Evolutionary conservation across 2,329 filamentous ascomycete genomes (phyloP).

Genomic region (Apiospora kogelbergensis): DNA sequence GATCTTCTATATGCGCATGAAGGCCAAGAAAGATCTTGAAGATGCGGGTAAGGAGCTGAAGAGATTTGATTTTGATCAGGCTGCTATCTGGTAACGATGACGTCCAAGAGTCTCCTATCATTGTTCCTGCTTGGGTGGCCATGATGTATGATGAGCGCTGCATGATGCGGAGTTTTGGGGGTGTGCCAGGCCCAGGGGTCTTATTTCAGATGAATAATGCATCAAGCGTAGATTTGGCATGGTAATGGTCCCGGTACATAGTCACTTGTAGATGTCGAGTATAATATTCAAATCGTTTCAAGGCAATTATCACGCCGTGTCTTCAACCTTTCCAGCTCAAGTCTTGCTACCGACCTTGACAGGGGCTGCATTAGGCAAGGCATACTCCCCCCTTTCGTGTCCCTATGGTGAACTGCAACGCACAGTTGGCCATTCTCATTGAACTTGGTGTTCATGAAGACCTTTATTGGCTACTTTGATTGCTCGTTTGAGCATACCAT

Average conservation of each 20-base stretch:
- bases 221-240: neutral
- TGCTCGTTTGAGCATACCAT: neutral
- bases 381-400: too few relatives aligned
- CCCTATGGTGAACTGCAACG: neutral
- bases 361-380: neutral
- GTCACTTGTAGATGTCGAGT: neutral
- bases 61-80: conserved; percentile 84
- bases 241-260: neutral
- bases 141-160: neutral
- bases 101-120: neutral
- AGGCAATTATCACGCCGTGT: neutral
- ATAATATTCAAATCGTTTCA: neutral
- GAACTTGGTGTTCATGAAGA: neutral
- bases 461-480: neutral
- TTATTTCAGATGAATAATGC: conserved; percentile 3
- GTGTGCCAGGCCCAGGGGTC: neutral
- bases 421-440: neutral
- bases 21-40: conserved; percentile 98
- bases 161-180: conserved; percentile 6
- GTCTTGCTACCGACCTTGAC: neutral
- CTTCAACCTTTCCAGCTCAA: neutral
- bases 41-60: conserved; percentile 88
- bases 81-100: conserved; percentile 54
- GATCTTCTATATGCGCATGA: conserved; percentile 99
- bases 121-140: neutral